Conservation (phyloP, 2,329 filamentous ascomycete genomes). For the Alternaria atra region DNA sequence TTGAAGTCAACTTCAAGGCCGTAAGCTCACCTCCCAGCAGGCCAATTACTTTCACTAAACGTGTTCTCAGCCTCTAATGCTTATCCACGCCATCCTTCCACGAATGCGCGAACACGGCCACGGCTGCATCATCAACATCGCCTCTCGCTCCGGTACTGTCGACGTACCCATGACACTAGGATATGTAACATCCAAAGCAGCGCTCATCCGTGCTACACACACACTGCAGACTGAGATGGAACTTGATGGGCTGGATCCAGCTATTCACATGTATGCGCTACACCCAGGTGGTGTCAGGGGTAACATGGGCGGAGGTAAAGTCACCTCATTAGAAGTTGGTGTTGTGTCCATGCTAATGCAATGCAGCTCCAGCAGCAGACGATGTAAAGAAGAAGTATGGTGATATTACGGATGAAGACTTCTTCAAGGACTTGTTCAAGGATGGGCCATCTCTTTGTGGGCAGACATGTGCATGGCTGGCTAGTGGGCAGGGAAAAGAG, state of each 20-base stretch:
- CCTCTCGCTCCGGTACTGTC: constrained; percentile 39
- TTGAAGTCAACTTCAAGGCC: constrained; percentile 46
- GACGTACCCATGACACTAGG: constrained; percentile 45
- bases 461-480: constrained; percentile 43
- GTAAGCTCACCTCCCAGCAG: neutral
- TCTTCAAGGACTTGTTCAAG: constrained; percentile 38
- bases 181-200: constrained; percentile 41
- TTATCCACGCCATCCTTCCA: constrained; percentile 37
- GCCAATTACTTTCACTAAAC: neutral
- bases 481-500: constrained; percentile 39
- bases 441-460: constrained; percentile 39
- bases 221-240: constrained; percentile 43
- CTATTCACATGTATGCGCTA: constrained; percentile 41
- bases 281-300: constrained; percentile 43
- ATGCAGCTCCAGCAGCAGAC: constrained; percentile 26
- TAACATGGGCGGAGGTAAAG: constrained; percentile 38
- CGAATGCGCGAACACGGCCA: constrained; percentile 33
- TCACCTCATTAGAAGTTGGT: accelerated
- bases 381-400: constrained; percentile 43
- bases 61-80: constrained; percentile 30
- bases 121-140: constrained; percentile 46
- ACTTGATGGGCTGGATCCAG: constrained; percentile 38
- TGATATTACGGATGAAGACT: constrained; percentile 36
- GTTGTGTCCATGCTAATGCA: constrained; percentile 9
- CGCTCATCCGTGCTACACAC: constrained; percentile 41